These are phyloP conservation scores for Epichloe hybrida DNA, from an alignment of 2,329 filamentous ascomycete genomes.

Conservation along the genomic window DNA sequence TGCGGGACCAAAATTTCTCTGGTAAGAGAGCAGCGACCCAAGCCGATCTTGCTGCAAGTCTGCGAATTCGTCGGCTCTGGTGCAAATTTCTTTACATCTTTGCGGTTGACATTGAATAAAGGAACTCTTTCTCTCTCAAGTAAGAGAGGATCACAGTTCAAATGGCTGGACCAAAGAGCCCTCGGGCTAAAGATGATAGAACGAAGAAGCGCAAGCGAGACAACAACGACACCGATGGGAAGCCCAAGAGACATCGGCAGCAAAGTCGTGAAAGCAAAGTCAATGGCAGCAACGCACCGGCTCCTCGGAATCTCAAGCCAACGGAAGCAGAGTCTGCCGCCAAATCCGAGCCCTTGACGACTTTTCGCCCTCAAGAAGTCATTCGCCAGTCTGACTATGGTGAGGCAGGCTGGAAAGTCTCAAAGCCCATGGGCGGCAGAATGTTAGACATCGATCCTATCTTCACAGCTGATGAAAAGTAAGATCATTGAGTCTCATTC, in stretches of 20 bases:
- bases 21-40: neutral
- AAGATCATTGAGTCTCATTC: slow-evolving; percentile 13
- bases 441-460: slow-evolving; percentile 53
- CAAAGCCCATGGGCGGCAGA: slow-evolving; percentile 50
- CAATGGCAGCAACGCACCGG: slow-evolving; percentile 10
- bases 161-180: slow-evolving; percentile 23
- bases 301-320: neutral
- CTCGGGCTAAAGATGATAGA: slow-evolving; percentile 21
- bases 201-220: slow-evolving; percentile 36
- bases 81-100: slow-evolving; percentile 1
- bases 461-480: slow-evolving; percentile 48
- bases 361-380: slow-evolving; percentile 12
- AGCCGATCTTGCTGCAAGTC: neutral
- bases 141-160: slow-evolving; percentile 5
- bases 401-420: slow-evolving; percentile 41
- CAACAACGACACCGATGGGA: slow-evolving; percentile 25
- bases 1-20: slow-evolving; percentile 27
- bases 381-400: slow-evolving; percentile 16
- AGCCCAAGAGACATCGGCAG: slow-evolving; percentile 27
- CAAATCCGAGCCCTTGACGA: slow-evolving; percentile 3
- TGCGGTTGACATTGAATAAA: neutral
- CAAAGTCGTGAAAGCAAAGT: slow-evolving; percentile 17
- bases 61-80: slow-evolving; percentile 1
- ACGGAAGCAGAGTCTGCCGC: slow-evolving; percentile 2
- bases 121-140: neutral